Evolutionary conservation across 2,329 filamentous ascomycete genomes (phyloP).

Genomic region (Alternaria brassicae): DNA sequence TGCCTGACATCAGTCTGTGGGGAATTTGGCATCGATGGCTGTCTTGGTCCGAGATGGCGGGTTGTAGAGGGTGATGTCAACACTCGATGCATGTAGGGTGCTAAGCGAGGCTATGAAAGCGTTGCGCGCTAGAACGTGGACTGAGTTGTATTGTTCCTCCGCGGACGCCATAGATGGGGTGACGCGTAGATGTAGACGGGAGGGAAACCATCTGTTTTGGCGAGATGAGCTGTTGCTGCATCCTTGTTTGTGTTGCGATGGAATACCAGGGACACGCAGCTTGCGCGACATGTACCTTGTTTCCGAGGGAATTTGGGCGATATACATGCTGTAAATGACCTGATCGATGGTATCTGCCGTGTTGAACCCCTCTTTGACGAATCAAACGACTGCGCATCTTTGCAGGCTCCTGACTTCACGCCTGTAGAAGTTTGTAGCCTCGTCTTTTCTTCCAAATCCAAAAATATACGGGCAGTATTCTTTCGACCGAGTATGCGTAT

Average conservation of each 20-base stretch:
- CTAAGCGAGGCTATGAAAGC: conserved; percentile 17
- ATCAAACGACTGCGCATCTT: no score
- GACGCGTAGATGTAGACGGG: neutral
- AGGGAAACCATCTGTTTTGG: neutral
- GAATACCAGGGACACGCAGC: conserved; percentile 14
- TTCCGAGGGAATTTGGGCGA: neutral
- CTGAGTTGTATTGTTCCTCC: conserved; percentile 20
- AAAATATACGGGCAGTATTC: no score
- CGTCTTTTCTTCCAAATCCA: no score
- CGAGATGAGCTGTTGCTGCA: neutral
- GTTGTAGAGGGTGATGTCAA: conserved; percentile 19
- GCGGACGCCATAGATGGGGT: neutral
- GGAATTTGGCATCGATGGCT: neutral
- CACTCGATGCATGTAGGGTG: conserved; percentile 18
- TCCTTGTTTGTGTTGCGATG: neutral
- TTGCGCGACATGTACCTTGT: neutral
- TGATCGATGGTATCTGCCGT: neutral
- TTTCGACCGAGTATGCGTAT: no score
- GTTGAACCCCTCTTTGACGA: neutral
- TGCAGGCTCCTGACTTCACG: neutral
- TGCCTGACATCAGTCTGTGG: conserved; percentile 17
- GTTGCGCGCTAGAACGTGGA: neutral
- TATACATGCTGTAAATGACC: neutral
- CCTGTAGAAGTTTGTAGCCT: no score
- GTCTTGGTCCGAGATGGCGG: conserved; percentile 4